phyloP scores from a whole-genome alignment of 2,329 filamentous ascomycete genomes.

The Alternaria postmessia region DNA sequence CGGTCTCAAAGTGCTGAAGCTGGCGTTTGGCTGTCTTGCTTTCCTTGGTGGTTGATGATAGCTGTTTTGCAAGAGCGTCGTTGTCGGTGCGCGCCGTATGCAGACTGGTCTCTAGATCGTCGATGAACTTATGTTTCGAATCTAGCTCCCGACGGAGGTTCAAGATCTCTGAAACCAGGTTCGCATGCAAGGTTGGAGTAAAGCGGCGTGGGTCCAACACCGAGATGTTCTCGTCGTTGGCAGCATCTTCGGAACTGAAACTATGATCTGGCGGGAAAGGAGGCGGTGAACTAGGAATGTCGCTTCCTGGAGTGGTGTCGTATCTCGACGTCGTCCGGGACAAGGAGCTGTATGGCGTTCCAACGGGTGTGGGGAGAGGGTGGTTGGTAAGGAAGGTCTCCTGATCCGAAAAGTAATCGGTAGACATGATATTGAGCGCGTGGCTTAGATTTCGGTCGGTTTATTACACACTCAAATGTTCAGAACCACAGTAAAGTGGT shows the following conservation, averaged over 20 bases:
- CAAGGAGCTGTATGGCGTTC: slow-evolving; percentile 71
- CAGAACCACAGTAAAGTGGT: slow-evolving; percentile 45
- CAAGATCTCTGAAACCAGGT: slow-evolving; percentile 92
- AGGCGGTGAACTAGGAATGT: slow-evolving; percentile 70
- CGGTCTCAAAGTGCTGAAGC: slow-evolving; percentile 84
- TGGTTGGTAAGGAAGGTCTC: slow-evolving; percentile 53
- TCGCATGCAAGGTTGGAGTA: slow-evolving; percentile 93
- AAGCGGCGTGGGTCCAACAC: slow-evolving; percentile 90
- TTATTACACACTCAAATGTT: slow-evolving; percentile 1
- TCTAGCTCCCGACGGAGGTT: slow-evolving; percentile 87
- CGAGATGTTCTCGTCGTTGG: slow-evolving; percentile 72
- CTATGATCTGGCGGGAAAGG: slow-evolving; percentile 62
- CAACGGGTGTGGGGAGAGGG: slow-evolving; percentile 72
- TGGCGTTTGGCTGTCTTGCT: slow-evolving; percentile 83
- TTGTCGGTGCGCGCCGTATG: slow-evolving; percentile 77
- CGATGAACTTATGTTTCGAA: slow-evolving; percentile 85
- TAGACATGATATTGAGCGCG: slow-evolving; percentile 37
- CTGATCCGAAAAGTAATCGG: slow-evolving; percentile 59
- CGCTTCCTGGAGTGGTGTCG: slow-evolving; percentile 63
- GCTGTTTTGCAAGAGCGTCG: slow-evolving; percentile 70
- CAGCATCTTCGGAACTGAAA: slow-evolving; percentile 56
- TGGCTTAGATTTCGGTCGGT: neutral
- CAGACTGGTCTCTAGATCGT: slow-evolving; percentile 79
- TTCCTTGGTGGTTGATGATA: slow-evolving; percentile 75
- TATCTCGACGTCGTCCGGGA: slow-evolving; percentile 73